Percentiles rank a stretch among this genome's conserved stretches.
Conservation (phyloP, 306 rosid genomes). For the Oxytropis ochrocephala region DNA sequence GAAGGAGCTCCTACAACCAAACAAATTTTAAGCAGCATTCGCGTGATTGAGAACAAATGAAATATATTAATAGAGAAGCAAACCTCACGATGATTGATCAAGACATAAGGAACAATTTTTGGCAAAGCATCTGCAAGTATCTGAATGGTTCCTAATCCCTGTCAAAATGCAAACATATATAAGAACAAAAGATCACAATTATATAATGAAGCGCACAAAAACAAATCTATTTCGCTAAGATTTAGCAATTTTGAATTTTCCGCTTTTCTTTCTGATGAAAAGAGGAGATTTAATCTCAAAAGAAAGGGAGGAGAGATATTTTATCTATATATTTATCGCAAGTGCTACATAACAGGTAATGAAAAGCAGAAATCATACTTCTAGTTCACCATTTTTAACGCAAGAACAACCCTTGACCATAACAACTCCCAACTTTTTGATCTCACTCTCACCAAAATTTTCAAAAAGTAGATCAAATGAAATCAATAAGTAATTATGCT, state of each 20-base stretch:
- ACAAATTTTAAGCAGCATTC: conserved; percentile 13
- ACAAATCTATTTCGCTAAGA: background rate
- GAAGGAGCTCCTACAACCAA: conserved; percentile 82
- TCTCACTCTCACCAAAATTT: background rate
- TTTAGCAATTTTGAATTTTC: background rate
- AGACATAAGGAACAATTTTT: conserved; percentile 93
- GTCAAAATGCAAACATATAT: conserved; percentile 32
- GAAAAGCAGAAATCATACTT: conserved; percentile 7
- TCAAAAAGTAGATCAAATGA: background rate
- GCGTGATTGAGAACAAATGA: background rate
- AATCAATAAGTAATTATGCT: conserved; percentile 3
- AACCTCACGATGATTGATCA: conserved; percentile 99
- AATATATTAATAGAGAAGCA: conserved; percentile 8
- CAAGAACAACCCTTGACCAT: conserved; percentile 11
- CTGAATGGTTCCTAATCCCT: conserved; percentile 85
- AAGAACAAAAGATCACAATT: background rate
- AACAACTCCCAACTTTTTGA: background rate
- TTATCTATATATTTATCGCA: conserved; percentile 2
- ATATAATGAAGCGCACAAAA: background rate
- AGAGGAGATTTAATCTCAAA: background rate
- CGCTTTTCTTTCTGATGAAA: background rate
- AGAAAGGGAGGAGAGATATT: background rate
- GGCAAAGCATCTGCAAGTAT: conserved; percentile 94
- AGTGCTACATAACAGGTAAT: background rate
- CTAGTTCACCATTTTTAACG: conserved; percentile 12